Percentiles rank a stretch among this genome's conserved stretches.
Conservation (phyloP, 371 early-diverging fungal species). For the Mucor saturninus region DNA sequence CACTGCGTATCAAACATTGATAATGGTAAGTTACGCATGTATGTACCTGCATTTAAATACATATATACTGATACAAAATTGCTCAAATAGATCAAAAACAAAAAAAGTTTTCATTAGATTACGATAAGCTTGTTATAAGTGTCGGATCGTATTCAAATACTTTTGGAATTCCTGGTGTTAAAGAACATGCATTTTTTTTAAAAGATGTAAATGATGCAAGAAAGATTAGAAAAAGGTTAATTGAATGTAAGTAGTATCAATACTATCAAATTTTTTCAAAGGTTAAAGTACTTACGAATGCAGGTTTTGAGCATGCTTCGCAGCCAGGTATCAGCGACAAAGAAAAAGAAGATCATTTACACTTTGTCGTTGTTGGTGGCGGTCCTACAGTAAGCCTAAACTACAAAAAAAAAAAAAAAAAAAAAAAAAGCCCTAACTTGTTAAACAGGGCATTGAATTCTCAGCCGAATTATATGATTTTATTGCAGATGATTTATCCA, state of each 20-base stretch:
- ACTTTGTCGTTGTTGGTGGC: conserved; percentile 87
- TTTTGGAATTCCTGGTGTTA: conserved; percentile 82
- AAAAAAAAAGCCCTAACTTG: not conserved
- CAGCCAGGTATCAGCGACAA: conserved; percentile 65
- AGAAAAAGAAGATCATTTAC: conserved; percentile 73
- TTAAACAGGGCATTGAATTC: conserved; percentile 67
- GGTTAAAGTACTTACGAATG: not conserved
- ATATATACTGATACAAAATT: not conserved
- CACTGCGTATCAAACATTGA: conserved; percentile 47
- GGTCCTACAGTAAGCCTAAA: conserved; percentile 65
- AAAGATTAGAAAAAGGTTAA: conserved; percentile 69
- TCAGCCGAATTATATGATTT: conserved; percentile 83
- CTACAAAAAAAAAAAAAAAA: not conserved
- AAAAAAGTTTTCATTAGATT: conserved; percentile 48
- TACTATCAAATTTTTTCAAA: not conserved
- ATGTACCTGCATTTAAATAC: not conserved
- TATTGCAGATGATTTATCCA: conserved; percentile 71
- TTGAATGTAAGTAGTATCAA: conserved; percentile 60
- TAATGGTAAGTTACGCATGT: conserved; percentile 21
- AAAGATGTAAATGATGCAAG: conserved; percentile 80
- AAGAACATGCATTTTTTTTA: conserved; percentile 72
- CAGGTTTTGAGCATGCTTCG: conserved; percentile 77
- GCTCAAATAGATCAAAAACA: not conserved
- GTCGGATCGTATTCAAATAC: conserved; percentile 86
- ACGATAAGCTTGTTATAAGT: conserved; percentile 80